Evolutionary conservation across 1,139 yeast species (phyloP).

Genomic region (Suhomyces taliae): DNA sequence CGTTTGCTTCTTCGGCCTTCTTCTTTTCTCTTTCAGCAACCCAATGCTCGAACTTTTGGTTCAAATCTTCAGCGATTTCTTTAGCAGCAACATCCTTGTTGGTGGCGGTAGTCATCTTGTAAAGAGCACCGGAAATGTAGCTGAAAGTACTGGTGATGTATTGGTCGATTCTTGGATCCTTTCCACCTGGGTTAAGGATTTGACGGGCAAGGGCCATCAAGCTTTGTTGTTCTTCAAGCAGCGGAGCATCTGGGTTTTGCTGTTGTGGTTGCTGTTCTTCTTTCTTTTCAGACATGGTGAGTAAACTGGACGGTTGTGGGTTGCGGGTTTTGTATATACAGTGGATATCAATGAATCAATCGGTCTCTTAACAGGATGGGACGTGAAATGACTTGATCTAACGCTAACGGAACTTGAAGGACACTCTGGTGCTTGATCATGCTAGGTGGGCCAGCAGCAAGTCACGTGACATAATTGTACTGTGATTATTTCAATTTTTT

Average conservation of each 20-base stretch:
- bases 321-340: too few species aligned
- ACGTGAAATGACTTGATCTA: too few species aligned
- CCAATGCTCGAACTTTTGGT: slow-evolving; percentile 32
- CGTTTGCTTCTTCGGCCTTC: slow-evolving; percentile 1
- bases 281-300: neutral
- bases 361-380: too few species aligned
- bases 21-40: slow-evolving; percentile 19
- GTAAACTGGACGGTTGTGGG: too few species aligned
- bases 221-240: slow-evolving; percentile 20
- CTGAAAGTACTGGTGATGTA: slow-evolving; percentile 31
- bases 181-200: slow-evolving; percentile 31
- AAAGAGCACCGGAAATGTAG: slow-evolving; percentile 29
- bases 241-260: slow-evolving; percentile 13
- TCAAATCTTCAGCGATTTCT: slow-evolving; percentile 42
- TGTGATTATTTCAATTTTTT: too few species aligned
- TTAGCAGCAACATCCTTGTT: slow-evolving; percentile 38
- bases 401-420: too few species aligned
- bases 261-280: neutral
- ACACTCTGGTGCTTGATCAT: too few species aligned
- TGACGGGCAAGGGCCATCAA: slow-evolving; percentile 18
- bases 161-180: slow-evolving; percentile 27
- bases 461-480: too few species aligned
- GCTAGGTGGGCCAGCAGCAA: too few species aligned
- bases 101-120: slow-evolving; percentile 31
- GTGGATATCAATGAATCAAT: too few species aligned